Evolutionary conservation across 495 filamentous ascomycete genomes (phyloP).

Genomic region (Diplogelasinospora grovesii): DNA sequence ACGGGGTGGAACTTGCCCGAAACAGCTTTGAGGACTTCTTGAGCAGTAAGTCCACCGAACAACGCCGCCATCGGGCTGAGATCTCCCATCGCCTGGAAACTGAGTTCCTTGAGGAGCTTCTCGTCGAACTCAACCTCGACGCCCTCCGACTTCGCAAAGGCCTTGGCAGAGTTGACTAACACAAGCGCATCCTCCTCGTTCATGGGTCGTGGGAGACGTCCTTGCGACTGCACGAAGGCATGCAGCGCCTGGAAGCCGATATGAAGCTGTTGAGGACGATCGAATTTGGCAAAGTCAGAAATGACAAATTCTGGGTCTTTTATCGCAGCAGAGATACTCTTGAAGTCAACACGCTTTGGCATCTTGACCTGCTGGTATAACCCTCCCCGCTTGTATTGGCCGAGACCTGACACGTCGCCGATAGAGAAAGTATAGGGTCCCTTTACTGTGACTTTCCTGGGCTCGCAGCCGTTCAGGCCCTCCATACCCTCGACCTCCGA

Average conservation of each 20-base stretch:
- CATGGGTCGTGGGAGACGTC: conserved; percentile 72
- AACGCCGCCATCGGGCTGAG: conserved; percentile 88
- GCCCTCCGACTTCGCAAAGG: conserved; percentile 64
- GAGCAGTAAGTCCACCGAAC: conserved; percentile 90
- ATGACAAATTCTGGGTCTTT: conserved; percentile 83
- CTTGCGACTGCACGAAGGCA: conserved; percentile 65
- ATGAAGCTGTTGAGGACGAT: conserved; percentile 86
- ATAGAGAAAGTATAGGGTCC: conserved; percentile 97
- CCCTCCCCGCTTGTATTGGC: conserved; percentile 79
- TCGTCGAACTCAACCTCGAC: conserved; percentile 74
- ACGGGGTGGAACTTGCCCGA: conserved; percentile 96
- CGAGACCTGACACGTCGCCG: conserved; percentile 81
- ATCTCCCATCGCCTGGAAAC: conserved; percentile 92
- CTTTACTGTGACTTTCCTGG: conserved; percentile 86
- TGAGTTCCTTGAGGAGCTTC: conserved; percentile 87
- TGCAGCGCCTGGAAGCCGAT: conserved; percentile 90
- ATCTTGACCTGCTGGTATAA: conserved; percentile 95
- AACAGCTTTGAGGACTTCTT: conserved; percentile 94
- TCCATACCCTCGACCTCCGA: conserved; percentile 93
- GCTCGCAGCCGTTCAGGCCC: conserved; percentile 69
- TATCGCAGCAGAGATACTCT: conserved; percentile 64
- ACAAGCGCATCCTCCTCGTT: conserved; percentile 77
- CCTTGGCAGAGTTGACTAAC: conserved; percentile 63
- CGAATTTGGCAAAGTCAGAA: conserved; percentile 96
- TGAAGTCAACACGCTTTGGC: conserved; percentile 91